A percentile compares a stretch with the other conserved stretches of the same genome.
phyloP scores from a whole-genome alignment of 805 yeast species.

The Candida stauntonica region DNA sequence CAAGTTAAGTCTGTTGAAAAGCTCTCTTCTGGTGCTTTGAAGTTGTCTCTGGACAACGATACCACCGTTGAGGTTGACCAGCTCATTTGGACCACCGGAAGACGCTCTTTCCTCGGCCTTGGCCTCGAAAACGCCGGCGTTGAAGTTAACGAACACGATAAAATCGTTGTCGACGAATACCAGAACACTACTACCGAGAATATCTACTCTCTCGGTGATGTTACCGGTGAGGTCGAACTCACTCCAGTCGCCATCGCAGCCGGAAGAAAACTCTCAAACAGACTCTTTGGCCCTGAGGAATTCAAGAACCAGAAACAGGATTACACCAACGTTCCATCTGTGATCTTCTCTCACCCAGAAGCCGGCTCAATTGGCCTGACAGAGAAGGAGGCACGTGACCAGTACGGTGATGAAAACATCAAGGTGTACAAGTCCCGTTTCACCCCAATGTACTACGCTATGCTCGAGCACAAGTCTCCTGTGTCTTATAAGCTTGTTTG shows the following conservation, averaged over 20 bases:
- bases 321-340: constrained; percentile 85
- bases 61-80: constrained; percentile 62
- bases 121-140: constrained; percentile 78
- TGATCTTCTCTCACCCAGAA: constrained; percentile 97
- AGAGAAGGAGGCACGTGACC: constrained; percentile 68
- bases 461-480: constrained; percentile 74
- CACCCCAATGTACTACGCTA: constrained; percentile 90
- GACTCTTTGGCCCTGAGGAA: constrained; percentile 78
- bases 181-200: constrained; percentile 73
- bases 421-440: constrained; percentile 81
- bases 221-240: constrained; percentile 85
- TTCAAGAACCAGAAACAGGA: constrained; percentile 78
- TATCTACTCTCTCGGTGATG: constrained; percentile 89
- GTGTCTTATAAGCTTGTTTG: constrained; percentile 80
- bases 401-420: constrained; percentile 76
- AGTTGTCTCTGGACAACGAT: constrained; percentile 40
- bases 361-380: constrained; percentile 90
- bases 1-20: constrained; percentile 46
- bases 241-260: constrained; percentile 99
- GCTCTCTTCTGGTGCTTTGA: constrained; percentile 44
- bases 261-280: constrained; percentile 88
- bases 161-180: constrained; percentile 78
- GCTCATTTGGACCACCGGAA: constrained; percentile 91
- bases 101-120: constrained; percentile 69
- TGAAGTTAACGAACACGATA: constrained; percentile 51